These are phyloP conservation scores for Canavalia ensiformis DNA, from an alignment of 306 rosid genomes.

Conservation along the genomic window DNA sequence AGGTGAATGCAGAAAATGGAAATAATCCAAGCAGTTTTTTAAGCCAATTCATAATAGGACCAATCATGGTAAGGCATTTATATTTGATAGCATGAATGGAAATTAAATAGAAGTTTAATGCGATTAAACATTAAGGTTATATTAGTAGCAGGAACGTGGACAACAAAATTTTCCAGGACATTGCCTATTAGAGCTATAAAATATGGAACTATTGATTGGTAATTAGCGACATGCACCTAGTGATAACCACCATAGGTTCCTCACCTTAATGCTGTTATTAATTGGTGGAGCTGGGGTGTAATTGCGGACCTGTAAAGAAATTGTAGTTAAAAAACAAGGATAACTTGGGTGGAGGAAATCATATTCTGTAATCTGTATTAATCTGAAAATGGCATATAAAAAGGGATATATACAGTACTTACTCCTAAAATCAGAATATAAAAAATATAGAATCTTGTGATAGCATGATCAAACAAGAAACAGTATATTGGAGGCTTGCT, in stretches of 20 bases:
- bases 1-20: background rate
- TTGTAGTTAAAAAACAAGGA: slow-evolving; percentile 10
- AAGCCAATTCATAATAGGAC: background rate
- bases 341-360: background rate
- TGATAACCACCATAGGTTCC: slow-evolving; percentile 27
- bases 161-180: background rate
- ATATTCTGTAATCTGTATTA: background rate
- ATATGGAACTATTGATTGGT: background rate
- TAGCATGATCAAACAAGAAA: background rate
- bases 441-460: background rate
- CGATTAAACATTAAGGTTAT: background rate
- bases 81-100: background rate
- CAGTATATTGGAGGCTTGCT: background rate
- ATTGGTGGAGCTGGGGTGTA: slow-evolving; percentile 73
- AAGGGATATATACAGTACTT: background rate
- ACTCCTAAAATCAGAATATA: background rate
- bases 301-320: slow-evolving; percentile 75
- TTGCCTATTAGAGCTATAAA: background rate
- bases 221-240: background rate
- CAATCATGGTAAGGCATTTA: background rate
- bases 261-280: slow-evolving; percentile 89
- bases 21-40: background rate
- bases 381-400: background rate
- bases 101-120: background rate
- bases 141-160: background rate